These are phyloP conservation scores for Xylariaceae sp. DNA, from an alignment of 2,329 filamentous ascomycete species.

Conservation along the genomic window DNA sequence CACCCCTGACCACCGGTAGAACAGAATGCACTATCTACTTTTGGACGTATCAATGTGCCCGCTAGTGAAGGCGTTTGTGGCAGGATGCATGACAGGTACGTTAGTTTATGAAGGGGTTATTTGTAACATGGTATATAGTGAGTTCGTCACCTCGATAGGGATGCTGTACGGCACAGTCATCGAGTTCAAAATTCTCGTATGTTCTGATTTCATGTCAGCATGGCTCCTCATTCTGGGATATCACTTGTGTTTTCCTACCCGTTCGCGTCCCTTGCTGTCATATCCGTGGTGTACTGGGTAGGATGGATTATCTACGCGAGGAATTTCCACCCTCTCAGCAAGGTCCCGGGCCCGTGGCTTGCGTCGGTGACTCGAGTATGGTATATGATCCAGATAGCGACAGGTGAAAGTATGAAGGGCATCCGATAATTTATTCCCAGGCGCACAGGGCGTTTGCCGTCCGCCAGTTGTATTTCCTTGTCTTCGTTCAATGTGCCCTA, in stretches of 20 bases:
- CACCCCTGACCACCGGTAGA: too few species aligned
- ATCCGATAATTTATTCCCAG: background rate
- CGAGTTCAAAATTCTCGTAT: slow-evolving; percentile 1
- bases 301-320: slow-evolving; percentile 15
- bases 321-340: slow-evolving; percentile 13
- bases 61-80: background rate
- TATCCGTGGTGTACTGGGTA: slow-evolving; percentile 5
- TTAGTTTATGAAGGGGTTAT: background rate
- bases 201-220: slow-evolving; percentile 5
- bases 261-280: slow-evolving; percentile 3
- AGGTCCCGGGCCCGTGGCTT: slow-evolving; percentile 15
- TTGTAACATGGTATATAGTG: slow-evolving; percentile 11
- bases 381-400: slow-evolving; percentile 14
- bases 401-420: slow-evolving; percentile 11
- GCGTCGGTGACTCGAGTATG: slow-evolving; percentile 15
- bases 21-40: too few species aligned
- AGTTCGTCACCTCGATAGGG: slow-evolving; percentile 3
- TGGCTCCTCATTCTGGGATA: slow-evolving; percentile 5
- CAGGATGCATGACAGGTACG: slow-evolving; percentile 4
- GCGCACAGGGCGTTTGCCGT: background rate
- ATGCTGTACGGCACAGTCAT: background rate
- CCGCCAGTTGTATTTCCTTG: too few species aligned
- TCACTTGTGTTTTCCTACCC: slow-evolving; percentile 2
- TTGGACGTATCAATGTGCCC: too few species aligned
- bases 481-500: background rate